These are phyloP conservation scores for Melocanna baccifera DNA, from an alignment of 176 grass and related monocot genomes.

Conservation along the genomic window DNA sequence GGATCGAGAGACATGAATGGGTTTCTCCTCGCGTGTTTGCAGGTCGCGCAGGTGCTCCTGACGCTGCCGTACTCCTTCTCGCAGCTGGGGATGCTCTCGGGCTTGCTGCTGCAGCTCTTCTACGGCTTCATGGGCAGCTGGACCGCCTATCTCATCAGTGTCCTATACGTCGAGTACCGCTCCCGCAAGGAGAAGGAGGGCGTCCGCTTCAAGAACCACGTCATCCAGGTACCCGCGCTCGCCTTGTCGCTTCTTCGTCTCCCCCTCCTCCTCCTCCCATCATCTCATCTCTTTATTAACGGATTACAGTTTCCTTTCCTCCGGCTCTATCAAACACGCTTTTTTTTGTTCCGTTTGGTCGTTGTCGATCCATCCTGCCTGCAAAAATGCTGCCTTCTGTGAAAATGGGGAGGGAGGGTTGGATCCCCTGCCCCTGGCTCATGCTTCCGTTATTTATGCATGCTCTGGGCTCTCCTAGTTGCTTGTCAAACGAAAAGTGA, in stretches of 20 bases:
- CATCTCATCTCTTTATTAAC: not conserved
- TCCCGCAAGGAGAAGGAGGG: conserved; percentile 69
- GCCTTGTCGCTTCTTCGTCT: not conserved
- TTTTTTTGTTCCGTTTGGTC: conserved; percentile 22
- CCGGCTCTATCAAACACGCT: not conserved
- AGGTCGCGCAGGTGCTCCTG: conserved; percentile 75
- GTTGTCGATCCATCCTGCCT: conserved; percentile 29
- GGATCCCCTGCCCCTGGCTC: conserved; percentile 18
- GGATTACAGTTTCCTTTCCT: conserved; percentile 29
- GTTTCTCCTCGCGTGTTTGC: not conserved
- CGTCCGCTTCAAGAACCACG: conserved; percentile 69
- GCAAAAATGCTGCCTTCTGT: conserved; percentile 29
- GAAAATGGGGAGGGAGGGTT: conserved; percentile 9
- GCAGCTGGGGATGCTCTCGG: conserved; percentile 68
- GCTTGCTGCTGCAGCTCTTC: conserved; percentile 64
- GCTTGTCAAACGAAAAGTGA: not conserved
- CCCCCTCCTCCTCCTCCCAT: not conserved
- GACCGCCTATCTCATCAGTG: conserved; percentile 77
- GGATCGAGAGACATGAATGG: not conserved
- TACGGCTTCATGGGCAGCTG: conserved; percentile 71
- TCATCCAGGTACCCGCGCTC: conserved; percentile 48
- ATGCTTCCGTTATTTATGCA: not conserved
- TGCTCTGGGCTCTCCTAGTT: not conserved
- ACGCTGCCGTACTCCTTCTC: conserved; percentile 78
- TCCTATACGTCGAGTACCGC: conserved; percentile 79